phyloP scores from a whole-genome alignment of 441 rosid species.

The Eruca vesicaria region DNA sequence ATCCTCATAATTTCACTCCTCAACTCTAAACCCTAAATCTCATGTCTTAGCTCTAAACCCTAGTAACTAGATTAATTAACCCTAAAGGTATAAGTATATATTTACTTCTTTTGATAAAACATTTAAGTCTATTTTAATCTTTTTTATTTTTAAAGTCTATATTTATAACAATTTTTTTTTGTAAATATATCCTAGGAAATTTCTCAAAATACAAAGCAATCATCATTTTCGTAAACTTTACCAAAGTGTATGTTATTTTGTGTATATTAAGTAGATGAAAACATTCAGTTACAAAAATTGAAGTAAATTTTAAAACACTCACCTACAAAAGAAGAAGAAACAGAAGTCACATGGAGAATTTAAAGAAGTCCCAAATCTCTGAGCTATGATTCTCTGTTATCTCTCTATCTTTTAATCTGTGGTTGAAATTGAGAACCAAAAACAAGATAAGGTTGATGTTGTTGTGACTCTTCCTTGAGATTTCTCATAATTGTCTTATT shows the following conservation, averaged over 20 bases:
- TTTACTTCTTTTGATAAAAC: too few species aligned
- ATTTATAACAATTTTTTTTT: too few species aligned
- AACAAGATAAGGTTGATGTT: slow-evolving; percentile 21
- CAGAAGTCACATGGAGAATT: neutral
- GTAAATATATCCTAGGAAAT: too few species aligned
- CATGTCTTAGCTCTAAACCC: too few species aligned
- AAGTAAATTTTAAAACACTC: neutral
- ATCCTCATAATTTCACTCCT: too few species aligned
- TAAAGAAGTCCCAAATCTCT: neutral
- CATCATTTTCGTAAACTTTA: neutral
- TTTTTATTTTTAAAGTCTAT: too few species aligned
- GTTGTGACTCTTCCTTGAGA: slow-evolving; percentile 9
- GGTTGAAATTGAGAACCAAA: neutral
- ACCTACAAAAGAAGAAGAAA: neutral
- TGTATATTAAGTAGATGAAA: neutral
- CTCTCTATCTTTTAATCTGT: slow-evolving; percentile 2
- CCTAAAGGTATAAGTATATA: too few species aligned
- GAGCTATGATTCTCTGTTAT: neutral
- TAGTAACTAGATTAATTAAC: too few species aligned
- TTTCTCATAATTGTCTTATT: neutral
- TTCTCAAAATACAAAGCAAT: too few species aligned
- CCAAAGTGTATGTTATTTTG: neutral
- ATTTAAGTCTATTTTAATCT: too few species aligned
- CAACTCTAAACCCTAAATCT: too few species aligned
- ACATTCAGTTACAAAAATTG: neutral